phyloP scores from a whole-genome alignment of 2,329 filamentous ascomycete species.

The Dothiorella sarmentorum region DNA sequence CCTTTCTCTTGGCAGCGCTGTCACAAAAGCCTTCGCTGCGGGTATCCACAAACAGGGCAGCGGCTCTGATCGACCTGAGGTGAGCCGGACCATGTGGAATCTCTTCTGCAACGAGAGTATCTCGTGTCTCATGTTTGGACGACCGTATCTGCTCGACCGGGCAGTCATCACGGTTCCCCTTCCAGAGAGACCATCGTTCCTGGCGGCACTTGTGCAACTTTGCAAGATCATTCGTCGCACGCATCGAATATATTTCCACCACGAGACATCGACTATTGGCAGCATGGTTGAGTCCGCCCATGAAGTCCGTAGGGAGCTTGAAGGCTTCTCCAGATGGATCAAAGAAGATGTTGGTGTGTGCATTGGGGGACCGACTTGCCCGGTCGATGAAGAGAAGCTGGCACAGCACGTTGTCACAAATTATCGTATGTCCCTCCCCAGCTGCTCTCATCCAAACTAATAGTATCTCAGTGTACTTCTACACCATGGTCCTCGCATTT shows the following conservation, averaged over 20 bases:
- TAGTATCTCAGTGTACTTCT: not conserved
- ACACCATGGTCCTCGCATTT: not conserved
- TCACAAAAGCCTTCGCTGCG: not conserved
- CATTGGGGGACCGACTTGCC: not conserved
- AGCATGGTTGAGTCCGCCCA: not conserved
- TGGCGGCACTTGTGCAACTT: not conserved
- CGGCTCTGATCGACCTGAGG: not conserved
- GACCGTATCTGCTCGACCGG: not conserved
- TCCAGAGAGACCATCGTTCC: not conserved
- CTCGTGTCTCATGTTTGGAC: not conserved
- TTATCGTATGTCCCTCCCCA: not conserved
- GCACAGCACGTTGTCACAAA: not conserved
- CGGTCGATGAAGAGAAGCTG: not conserved
- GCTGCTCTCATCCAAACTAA: not conserved
- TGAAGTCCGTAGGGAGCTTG: not conserved
- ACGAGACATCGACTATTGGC: not conserved
- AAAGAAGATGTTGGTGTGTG: not conserved
- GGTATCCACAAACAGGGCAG: not conserved
- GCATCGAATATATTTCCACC: not conserved
- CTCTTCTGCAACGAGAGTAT: constrained; percentile 10
- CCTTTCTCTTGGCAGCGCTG: not conserved
- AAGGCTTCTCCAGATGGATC: not conserved
- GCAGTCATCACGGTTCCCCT: not conserved
- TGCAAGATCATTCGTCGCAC: not conserved
- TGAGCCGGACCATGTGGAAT: not conserved